Evolutionary conservation across 2,329 filamentous ascomycete genomes (phyloP).

Genomic region (Parascedosporium putredinis): DNA sequence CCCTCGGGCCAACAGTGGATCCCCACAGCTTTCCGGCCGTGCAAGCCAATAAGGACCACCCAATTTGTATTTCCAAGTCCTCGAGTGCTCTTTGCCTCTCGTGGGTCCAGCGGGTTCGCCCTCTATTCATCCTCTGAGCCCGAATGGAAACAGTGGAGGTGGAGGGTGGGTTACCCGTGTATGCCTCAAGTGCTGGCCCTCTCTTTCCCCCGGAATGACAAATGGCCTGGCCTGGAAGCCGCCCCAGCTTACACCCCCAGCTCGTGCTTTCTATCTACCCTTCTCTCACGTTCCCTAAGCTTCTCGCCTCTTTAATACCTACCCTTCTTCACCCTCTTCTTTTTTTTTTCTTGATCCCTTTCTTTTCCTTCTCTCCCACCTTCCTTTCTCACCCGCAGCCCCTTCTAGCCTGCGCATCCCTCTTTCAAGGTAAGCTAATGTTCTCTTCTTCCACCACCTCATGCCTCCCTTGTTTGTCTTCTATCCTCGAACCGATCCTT

Average conservation of each 20-base stretch:
- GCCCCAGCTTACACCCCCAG: background rate
- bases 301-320: too few relatives aligned
- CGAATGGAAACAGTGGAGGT: background rate
- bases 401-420: too few relatives aligned
- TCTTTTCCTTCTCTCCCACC: conserved; percentile 5
- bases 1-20: background rate
- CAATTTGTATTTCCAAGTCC: conserved; percentile 3
- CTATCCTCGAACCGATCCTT: too few relatives aligned
- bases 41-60: background rate
- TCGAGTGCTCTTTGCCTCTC: background rate
- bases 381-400: too few relatives aligned
- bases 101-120: background rate
- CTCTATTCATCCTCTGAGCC: background rate
- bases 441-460: too few relatives aligned
- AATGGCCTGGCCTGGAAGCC: background rate
- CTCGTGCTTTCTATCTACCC: background rate
- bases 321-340: background rate
- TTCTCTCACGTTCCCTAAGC: background rate
- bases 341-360: conserved; percentile 1
- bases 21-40: background rate
- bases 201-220: background rate
- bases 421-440: too few relatives aligned
- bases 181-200: background rate
- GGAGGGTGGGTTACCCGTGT: background rate
- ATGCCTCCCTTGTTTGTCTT: too few relatives aligned